Conservation (phyloP, 139 green algal species). For the Chlorella sp. region DNA sequence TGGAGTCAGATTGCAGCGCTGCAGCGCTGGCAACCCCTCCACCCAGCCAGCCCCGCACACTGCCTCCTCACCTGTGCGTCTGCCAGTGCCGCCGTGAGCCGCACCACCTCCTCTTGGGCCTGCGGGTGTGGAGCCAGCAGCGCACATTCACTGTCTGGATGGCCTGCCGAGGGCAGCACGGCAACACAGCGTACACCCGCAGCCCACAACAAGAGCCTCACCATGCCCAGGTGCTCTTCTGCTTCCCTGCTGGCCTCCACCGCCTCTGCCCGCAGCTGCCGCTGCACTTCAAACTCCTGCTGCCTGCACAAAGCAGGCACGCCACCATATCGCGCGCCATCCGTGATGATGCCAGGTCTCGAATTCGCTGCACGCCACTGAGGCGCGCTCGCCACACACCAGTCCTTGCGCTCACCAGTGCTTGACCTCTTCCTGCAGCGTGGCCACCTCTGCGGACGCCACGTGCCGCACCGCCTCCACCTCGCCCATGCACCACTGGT, state of each 20-base stretch:
- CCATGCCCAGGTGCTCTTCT: background rate
- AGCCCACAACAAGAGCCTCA: background rate
- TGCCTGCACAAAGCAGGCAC: background rate
- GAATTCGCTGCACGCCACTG: no score
- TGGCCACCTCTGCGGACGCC: background rate
- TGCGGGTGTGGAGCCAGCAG: no score
- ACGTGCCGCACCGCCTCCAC: constrained; percentile 8
- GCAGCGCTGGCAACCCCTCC: no score
- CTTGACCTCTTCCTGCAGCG: background rate
- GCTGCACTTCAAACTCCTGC: background rate
- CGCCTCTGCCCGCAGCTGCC: background rate
- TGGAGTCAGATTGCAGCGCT: no score
- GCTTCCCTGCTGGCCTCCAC: background rate
- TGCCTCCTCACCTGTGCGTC: background rate
- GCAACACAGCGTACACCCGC: no score
- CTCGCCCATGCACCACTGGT: constrained; percentile 7
- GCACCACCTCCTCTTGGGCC: background rate
- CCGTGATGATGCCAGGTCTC: no score
- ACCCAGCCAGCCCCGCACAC: no score
- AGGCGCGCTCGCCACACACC: no score
- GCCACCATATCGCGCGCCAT: no score
- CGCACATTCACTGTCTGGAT: no score
- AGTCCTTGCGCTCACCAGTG: background rate
- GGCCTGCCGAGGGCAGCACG: no score
- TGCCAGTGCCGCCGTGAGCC: background rate